Base-by-base conservation (phyloP, 2,329 filamentous ascomycete species). In the Ceratocystis albifundus region DNA sequence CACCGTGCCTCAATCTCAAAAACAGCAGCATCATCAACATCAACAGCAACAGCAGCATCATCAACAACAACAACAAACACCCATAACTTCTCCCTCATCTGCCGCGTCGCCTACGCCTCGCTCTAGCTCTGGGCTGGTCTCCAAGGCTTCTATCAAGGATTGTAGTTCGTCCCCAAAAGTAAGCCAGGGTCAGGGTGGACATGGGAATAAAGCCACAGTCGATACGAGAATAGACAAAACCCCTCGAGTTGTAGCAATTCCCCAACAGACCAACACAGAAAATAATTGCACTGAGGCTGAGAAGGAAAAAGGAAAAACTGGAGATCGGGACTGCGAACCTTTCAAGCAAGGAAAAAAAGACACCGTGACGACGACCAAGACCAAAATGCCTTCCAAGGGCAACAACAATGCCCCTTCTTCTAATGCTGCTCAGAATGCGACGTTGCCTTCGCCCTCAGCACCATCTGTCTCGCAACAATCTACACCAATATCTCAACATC, bases 311-410 rank as follows among this genome's bases (percentile, higher is more conserved):
- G 10, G 28, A 30, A 46, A 48, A 48, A 30, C 61, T 28, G 61
- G 61, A 63, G 61, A 50, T 48, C 30, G 55, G 22, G 55, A 59
- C 55, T 15, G 25, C 7, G 28, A 59, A 17, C 55, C 55, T 32
- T 17, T 59, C 15, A 59, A 59, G 36, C 55, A 59, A 59, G 55
- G 25, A 59, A 48, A 46, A 20, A 63, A 63, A 48, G 61, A 48
- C 61, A 32, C 61, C 28, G 61, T 63, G 61, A 48, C 25, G 44
- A 41, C 36, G 36, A 41, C 36, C 36, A 41, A 41, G 36, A 44
- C 41, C 53, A 67, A 67, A 53, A 67, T 67, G 66, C 62, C 66
- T 44, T 65, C 66, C 41, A 67, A 67, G 48, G 66, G 62, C 28
- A 62, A 67, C 48, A 61, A 44, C 20, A 59, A 59, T 50, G 62